Percentiles rank a stretch among this genome's conserved stretches.
These are phyloP conservation scores for Porogramme epimiltina DNA, from an alignment of 1,284 basidiomycete species.

Conservation along the genomic window DNA sequence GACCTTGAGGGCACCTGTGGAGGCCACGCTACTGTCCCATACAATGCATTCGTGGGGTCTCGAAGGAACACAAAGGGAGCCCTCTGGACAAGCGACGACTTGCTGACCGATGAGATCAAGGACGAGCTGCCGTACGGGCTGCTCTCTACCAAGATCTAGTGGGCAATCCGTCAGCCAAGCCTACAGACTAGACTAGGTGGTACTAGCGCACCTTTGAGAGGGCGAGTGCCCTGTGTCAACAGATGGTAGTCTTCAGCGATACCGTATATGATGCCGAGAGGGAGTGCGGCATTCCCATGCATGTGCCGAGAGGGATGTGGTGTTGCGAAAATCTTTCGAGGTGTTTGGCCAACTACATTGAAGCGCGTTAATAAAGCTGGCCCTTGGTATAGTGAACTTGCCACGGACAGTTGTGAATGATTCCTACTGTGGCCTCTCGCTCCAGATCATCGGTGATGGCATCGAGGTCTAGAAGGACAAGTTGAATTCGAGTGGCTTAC, in stretches of 20 bases:
- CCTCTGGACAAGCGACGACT: slow-evolving; percentile 65
- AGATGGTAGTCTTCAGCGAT: slow-evolving; percentile 78
- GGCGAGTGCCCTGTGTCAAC: slow-evolving; percentile 57
- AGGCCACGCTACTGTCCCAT: slow-evolving; percentile 49
- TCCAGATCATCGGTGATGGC: slow-evolving; percentile 84
- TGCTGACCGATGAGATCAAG: slow-evolving; percentile 60
- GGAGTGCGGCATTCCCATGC: slow-evolving; percentile 70
- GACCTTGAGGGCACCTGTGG: slow-evolving; percentile 59
- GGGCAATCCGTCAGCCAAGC: slow-evolving; percentile 5
- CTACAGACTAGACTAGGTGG: slow-evolving; percentile 11
- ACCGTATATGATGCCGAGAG: slow-evolving; percentile 71
- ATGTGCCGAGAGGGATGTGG: slow-evolving; percentile 81
- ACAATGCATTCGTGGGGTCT: slow-evolving; percentile 69
- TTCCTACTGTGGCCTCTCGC: slow-evolving; percentile 89
- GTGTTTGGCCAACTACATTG: slow-evolving; percentile 84
- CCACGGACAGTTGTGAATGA: slow-evolving; percentile 88
- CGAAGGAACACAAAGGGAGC: slow-evolving; percentile 60
- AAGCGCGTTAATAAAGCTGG: slow-evolving; percentile 11
- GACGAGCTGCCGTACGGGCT: slow-evolving; percentile 53
- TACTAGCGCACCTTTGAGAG: slow-evolving; percentile 54
- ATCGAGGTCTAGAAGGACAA: slow-evolving; percentile 68
- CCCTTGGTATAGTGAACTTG: slow-evolving; percentile 5
- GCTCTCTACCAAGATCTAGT: slow-evolving; percentile 51
- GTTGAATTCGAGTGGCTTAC: background rate
- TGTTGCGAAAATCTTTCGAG: slow-evolving; percentile 82